These are phyloP conservation scores for Alloascoidea africana DNA, from an alignment of 805 yeast species.

Conservation along the genomic window DNA sequence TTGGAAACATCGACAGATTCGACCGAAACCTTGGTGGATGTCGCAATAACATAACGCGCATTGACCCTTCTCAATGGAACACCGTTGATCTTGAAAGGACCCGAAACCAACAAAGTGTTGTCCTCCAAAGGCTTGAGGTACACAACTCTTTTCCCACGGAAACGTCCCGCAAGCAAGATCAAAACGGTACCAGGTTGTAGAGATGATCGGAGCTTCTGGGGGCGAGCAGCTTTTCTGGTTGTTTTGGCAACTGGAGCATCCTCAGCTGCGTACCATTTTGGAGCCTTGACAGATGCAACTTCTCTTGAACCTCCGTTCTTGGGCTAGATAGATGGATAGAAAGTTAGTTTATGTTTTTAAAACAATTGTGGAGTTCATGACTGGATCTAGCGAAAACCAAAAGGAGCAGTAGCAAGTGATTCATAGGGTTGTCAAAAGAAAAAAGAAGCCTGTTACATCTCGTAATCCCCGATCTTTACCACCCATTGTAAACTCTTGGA, in stretches of 20 bases:
- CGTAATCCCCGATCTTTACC: background rate
- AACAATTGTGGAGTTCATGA: no score
- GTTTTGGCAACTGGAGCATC: constrained; percentile 77
- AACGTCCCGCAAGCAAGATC: constrained; percentile 96
- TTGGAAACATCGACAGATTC: constrained; percentile 73
- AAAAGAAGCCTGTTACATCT: background rate
- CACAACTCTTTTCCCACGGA: constrained; percentile 99
- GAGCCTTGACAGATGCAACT: constrained; percentile 30
- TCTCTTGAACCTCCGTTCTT: constrained; percentile 20
- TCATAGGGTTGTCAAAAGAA: no score
- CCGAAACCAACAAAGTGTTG: constrained; percentile 92
- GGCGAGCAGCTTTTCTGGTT: constrained; percentile 82
- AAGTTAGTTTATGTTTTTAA: constrained; percentile 3
- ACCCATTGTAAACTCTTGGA: background rate
- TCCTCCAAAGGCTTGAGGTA: constrained; percentile 94
- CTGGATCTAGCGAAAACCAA: no score
- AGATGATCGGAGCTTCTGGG: constrained; percentile 91
- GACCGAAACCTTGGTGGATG: constrained; percentile 83
- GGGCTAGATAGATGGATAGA: constrained; percentile 10
- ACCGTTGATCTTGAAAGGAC: constrained; percentile 99
- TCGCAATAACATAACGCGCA: constrained; percentile 97
- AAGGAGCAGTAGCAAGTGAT: no score
- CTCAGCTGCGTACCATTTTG: constrained; percentile 77
- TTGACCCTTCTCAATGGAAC: constrained; percentile 99
- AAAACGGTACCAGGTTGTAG: constrained; percentile 96